A percentile compares a stretch with the other conserved stretches of the same genome.
Evolutionary conservation across 345 rosid genomes (phyloP).

Genomic region (Cardamine occulta): DNA sequence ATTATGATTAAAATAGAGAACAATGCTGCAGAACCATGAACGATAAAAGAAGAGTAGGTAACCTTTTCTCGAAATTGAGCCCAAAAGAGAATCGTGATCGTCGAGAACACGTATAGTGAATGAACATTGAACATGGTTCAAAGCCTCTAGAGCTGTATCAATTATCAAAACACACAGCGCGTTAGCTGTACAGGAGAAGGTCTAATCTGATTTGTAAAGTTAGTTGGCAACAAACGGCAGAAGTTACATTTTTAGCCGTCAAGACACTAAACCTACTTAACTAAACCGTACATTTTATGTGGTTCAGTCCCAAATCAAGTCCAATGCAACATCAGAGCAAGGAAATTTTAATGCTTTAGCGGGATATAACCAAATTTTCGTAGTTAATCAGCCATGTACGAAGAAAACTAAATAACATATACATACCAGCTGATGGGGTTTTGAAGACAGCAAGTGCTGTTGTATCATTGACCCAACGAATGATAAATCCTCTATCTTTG

Average conservation of each 20-base stretch:
- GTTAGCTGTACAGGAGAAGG: slow-evolving; percentile 8
- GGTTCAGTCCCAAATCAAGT: background rate
- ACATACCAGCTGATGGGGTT: slow-evolving; percentile 72
- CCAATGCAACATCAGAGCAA: background rate
- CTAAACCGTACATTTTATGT: background rate
- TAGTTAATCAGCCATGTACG: slow-evolving; percentile 6
- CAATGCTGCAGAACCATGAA: background rate
- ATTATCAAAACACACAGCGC: slow-evolving; percentile 32
- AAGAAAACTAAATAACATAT: background rate
- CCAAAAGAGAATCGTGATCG: slow-evolving; percentile 64
- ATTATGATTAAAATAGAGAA: background rate
- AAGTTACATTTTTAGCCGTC: background rate
- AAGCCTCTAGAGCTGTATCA: slow-evolving; percentile 79
- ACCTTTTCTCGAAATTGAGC: slow-evolving; percentile 70
- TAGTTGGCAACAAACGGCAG: slow-evolving; percentile 8
- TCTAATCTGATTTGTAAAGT: slow-evolving; percentile 5
- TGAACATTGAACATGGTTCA: slow-evolving; percentile 55
- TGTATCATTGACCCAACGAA: slow-evolving; percentile 95
- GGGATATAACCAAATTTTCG: background rate
- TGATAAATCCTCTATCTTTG: slow-evolving; percentile 58
- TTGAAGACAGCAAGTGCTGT: slow-evolving; percentile 85
- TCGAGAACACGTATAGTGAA: slow-evolving; percentile 69
- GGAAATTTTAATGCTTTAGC: background rate
- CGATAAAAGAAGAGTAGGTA: slow-evolving; percentile 6
- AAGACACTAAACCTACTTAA: slow-evolving; percentile 16